A percentile compares a stretch with the other conserved stretches of the same genome.
Conservation (phyloP, 371 early-diverging fungal species). For the Parasitella parasitica region DNA sequence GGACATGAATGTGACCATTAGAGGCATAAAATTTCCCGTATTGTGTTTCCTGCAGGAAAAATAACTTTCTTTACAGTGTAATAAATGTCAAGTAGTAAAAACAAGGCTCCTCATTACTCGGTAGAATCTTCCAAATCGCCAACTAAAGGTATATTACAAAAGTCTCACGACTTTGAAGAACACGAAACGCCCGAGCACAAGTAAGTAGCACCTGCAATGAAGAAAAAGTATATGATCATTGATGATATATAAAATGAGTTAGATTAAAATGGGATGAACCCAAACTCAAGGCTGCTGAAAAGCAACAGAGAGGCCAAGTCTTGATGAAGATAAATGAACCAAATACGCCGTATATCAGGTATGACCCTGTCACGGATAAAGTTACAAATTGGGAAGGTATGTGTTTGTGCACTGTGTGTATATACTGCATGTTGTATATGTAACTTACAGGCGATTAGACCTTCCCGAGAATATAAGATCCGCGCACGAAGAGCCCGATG, state of each 20-base stretch:
- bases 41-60: background rate
- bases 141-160: constrained; percentile 52
- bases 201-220: background rate
- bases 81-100: background rate
- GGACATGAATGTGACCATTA: background rate
- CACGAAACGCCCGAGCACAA: constrained; percentile 11
- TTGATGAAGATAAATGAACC: constrained; percentile 97
- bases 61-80: background rate
- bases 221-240: background rate
- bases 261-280: constrained; percentile 93
- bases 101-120: background rate
- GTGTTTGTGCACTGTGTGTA: background rate
- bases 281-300: constrained; percentile 81
- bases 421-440: background rate
- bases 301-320: constrained; percentile 67
- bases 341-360: constrained; percentile 89
- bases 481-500: constrained; percentile 42
- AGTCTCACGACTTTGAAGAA: constrained; percentile 11
- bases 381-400: constrained; percentile 56
- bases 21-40: background rate
- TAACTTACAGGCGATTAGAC: background rate
- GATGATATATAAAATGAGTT: background rate
- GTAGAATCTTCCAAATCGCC: constrained; percentile 3
- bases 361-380: constrained; percentile 75
- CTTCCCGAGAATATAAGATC: constrained; percentile 7